Base-by-base conservation (phyloP, 805 yeast species). In the Spathaspora passalidarum region DNA sequence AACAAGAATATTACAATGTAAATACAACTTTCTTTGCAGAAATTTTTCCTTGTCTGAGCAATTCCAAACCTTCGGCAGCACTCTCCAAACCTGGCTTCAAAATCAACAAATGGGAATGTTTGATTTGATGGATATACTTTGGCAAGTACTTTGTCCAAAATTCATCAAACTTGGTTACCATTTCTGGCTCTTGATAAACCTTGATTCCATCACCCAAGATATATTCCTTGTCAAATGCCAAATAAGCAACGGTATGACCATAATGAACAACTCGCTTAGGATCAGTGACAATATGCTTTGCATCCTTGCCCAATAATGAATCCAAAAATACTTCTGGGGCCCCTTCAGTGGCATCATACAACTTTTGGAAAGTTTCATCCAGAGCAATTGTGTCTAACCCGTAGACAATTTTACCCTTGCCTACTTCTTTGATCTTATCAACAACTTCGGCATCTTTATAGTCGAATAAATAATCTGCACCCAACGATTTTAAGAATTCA, bases 1-100 rank as follows among this genome's bases (percentile, higher is more conserved):
- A n/a, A n/a, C n/a, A n/a, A n/a, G n/a, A n/a, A n/a, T n/a, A n/a
- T n/a, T 29, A 29, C 34, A 29, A 29, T 7, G 34, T 62, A 50
- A 71, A 66, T 8, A 76, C 78, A 46, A 76, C 49, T 57, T 78
- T 78, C 49, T 68, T 72, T 43, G 64, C 76, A 48, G 71, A 62
- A 9, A 73, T 76, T 55, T 74, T 69, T 42, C 65, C 62, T 10
- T 62, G 55, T 47, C 56, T 60, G 44, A 73, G 57, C 52, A 74
- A 52, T 2, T 53, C 53, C 14, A 74, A 56, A 7, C 73, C 78
- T 44, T 66, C 68, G 37, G 70, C 66, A 17, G 50, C 61, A 40
- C 59, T 49, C 18, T 54, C 61, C 18, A 63, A 56, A 6, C 69
- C 71, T 5, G 56, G 41, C 32, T 49, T 16, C 44, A 66, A 58